Evolutionary conservation across 257 asterid genomes (phyloP), one percentile per base, ranked within the genome.

Genomic region (Scutellaria barbata): DNA sequence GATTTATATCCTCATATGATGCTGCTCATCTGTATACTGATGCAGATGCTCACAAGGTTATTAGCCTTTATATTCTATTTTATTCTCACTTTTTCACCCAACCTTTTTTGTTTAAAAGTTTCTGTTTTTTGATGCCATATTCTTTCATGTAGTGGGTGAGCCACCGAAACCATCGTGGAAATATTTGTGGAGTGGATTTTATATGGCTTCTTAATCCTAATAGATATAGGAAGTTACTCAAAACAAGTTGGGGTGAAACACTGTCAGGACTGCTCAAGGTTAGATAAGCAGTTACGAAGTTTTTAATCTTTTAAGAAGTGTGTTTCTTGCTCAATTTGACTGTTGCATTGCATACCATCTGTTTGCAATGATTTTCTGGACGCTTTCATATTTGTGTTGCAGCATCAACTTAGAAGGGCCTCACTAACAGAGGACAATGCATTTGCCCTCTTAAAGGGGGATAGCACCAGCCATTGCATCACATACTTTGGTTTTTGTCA

Each of bases 131-230:
- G 68, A 80, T 70, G 40, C 66, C 75, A 17, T 53, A 13, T 57
- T 18, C 10, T 56, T 47, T 60, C 74, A 20, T 84, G 83, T 79
- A 92, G 99, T 95, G 99, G 99, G 89, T 92, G 69, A 95, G 98
- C 82, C 98, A 95, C 75, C 96, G 96, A 12, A 95, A 95, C 79
- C 99, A 95, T 76, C 96, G 96, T 9, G 99, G 99, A 22, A 92
- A 95, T 80, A 89, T 95, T 52, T 95, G 99, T 68, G 99, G 98
- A 10, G 99, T 95, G 41, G 99, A 95, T 84, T 95, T 95, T 61
- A 95, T 95, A 81, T 95, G 99, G 99, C 99, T 95, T 83, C 96
- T 95, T 33, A 95, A 95, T 74, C 99, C 99, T 10, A 88, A 92
- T 64, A 81, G 92, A 73, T 89, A 95, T 74, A 74, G 89, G 72